These are phyloP conservation scores for Vaccinium myrtillus DNA, from an alignment of 148 eudicot genomes.

Conservation along the genomic window DNA sequence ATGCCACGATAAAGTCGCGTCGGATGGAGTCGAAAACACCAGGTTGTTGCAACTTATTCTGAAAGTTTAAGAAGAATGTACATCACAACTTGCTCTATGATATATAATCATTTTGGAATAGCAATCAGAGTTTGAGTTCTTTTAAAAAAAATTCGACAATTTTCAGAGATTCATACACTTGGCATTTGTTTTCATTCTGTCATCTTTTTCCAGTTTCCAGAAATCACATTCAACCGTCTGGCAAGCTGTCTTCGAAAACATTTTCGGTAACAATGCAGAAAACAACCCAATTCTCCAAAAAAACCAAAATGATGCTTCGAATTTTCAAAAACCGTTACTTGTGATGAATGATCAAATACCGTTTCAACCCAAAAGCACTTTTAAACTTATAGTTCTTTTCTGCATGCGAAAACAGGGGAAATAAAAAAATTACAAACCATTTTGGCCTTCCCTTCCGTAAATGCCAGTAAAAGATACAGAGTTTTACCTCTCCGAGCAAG, in stretches of 20 bases:
- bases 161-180: neutral
- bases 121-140: neutral
- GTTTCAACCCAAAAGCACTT: neutral
- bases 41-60: constrained; percentile 29
- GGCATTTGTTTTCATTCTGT: neutral
- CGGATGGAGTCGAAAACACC: constrained; percentile 40
- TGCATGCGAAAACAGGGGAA: neutral
- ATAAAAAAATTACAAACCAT: neutral
- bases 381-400: neutral
- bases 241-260: neutral
- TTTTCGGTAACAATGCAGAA: neutral
- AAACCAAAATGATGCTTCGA: neutral
- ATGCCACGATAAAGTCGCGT: constrained; percentile 35
- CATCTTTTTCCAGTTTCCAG: neutral
- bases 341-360: no score
- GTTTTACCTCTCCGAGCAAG: constrained; percentile 51
- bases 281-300: neutral
- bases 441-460: neutral
- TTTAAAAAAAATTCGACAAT: neutral
- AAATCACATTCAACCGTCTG: neutral
- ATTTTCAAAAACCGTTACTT: neutral
- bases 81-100: neutral
- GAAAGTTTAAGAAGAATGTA: neutral
- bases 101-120: neutral
- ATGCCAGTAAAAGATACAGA: neutral